Evolutionary conservation across 441 rosid species (phyloP), one percentile per base, ranked within the genome.

Genomic region (Brassica hybrid): DNA sequence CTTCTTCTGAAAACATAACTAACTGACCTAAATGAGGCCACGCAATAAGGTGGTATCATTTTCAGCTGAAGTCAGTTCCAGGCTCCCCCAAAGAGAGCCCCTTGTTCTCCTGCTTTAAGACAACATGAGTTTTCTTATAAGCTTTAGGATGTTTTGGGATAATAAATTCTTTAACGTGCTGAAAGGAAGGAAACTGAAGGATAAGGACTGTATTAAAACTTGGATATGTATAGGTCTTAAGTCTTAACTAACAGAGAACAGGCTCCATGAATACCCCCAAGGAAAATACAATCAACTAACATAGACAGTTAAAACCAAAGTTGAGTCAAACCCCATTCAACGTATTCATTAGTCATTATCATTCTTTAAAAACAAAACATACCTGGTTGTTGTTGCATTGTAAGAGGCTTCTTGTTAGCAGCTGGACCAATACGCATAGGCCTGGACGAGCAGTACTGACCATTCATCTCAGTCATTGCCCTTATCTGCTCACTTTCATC

Each of bases 21-120:
- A 86, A 93, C 97, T 94, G 97, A 92, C 97, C 97, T 92, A 92
- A 90, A 89, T 90, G 97, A 92, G 92, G 97, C 96, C 98, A 94
- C 89, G 93, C 84, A 89, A 86, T 85, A 84, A 89, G 90, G 94
- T 91, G 97, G 95, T 85, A 88, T 91, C 97, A 94, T 92, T 92
- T 90, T 65, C 93, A 89, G 89, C 97, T 84, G 98, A 87, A 85
- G 81, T 88, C 90, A 89, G 94, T 92, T 90, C 91, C 96, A 89
- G 94, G 97, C 73, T n/a, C n/a, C n/a, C n/a, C n/a, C n/a, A n/a
- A n/a, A n/a, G n/a, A n/a, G n/a, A n/a, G 97, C 90, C 97, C 87
- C 97, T 90, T 77, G 94, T 86, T 82, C 86, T 88, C 99, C 98
- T 94, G 98, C 91, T 94, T 93, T 91, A 87, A 93, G 90, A 93